These are phyloP conservation scores for Pezicula rhizophila DNA, from an alignment of 2,329 filamentous ascomycete genomes.

Conservation along the genomic window DNA sequence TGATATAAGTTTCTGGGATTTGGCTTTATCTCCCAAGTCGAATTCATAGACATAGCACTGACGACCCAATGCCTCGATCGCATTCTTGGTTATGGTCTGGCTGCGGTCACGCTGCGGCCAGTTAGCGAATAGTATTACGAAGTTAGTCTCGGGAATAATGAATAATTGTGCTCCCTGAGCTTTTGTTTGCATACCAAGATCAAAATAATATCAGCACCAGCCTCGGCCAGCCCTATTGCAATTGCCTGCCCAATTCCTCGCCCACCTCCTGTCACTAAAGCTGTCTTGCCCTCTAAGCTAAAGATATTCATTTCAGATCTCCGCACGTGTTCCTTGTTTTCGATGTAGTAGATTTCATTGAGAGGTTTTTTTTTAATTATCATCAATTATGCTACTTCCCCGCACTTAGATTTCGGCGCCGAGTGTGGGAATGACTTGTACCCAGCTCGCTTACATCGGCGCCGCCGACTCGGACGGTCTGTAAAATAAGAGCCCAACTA, in stretches of 20 bases:
- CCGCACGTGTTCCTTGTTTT: not conserved
- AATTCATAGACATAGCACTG: not conserved
- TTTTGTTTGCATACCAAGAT: not conserved
- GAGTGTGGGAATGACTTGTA: not conserved
- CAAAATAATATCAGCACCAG: conserved; percentile 33
- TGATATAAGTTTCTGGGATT: conserved; percentile 34
- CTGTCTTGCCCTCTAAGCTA: conserved; percentile 35
- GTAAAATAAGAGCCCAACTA: too few species aligned
- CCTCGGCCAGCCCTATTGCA: conserved; percentile 34
- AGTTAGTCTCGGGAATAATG: too few species aligned
- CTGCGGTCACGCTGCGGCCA: not conserved
- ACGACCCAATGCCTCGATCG: not conserved
- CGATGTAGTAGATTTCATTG: not conserved
- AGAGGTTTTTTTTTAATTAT: not conserved
- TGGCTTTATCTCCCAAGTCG: not conserved
- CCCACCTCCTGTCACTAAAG: conserved; percentile 37
- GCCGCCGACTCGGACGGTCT: too few species aligned
- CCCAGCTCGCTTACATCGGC: too few species aligned
- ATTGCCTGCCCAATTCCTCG: conserved; percentile 36
- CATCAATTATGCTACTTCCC: not conserved
- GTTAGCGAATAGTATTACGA: not conserved
- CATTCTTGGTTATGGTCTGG: conserved; percentile 8
- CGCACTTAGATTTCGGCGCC: not conserved
- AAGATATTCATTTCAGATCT: conserved; percentile 19
- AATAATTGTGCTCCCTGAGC: not conserved